Conservation (phyloP, 1,284 basidiomycete species). For the Lentinus polychrous region DNA sequence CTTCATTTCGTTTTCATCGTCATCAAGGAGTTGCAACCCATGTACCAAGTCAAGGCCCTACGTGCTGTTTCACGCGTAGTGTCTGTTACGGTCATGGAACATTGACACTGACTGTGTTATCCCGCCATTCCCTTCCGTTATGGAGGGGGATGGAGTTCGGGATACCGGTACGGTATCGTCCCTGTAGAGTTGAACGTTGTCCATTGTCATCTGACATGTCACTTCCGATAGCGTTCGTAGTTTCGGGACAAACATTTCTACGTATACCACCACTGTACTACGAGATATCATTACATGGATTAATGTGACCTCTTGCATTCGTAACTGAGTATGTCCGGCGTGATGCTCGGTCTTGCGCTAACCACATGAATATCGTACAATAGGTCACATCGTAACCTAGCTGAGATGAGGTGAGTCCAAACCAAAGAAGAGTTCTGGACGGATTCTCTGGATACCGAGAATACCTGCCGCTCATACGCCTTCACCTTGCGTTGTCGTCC, state of each 20-base stretch:
- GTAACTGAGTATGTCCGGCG: no score
- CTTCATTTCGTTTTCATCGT: background rate
- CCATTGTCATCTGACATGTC: constrained; percentile 14
- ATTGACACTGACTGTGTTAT: constrained; percentile 27
- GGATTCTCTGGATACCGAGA: no score
- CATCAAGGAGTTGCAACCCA: no score
- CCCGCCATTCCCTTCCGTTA: constrained; percentile 40
- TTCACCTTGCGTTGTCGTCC: no score
- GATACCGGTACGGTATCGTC: constrained; percentile 33
- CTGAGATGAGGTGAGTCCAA: no score
- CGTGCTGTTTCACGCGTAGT: constrained; percentile 22
- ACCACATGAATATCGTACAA: no score
- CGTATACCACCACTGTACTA: constrained; percentile 4
- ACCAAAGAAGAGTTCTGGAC: no score
- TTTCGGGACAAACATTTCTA: constrained; percentile 48
- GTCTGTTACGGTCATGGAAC: constrained; percentile 56
- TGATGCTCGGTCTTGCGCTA: no score
- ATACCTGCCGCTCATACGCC: no score
- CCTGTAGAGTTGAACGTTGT: constrained; percentile 50
- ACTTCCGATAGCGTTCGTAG: constrained; percentile 40
- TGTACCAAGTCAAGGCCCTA: constrained; percentile 36
- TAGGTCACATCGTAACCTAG: no score
- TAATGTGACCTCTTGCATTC: no score
- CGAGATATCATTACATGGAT: no score
- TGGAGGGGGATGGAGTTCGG: constrained; percentile 36